Base-by-base conservation (phyloP, 164 flowering plant genomes). In the Vitis rotundifolia region DNA sequence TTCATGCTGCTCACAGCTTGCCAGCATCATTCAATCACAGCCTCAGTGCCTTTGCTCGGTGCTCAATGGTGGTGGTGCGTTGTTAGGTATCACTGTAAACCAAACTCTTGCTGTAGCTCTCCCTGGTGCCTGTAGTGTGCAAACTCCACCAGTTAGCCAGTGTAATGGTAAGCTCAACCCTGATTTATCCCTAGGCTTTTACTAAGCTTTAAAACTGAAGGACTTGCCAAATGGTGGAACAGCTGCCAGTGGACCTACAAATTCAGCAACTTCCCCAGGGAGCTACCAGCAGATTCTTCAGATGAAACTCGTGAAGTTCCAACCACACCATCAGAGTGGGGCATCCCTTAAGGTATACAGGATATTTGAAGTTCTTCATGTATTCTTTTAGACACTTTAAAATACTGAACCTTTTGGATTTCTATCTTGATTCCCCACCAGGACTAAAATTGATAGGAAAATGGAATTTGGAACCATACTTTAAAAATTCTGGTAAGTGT, bases 31-130 rank as follows among this genome's bases (percentile, higher is more conserved):
- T 10, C 65, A 77, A 56, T 52, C 86, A 0, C 74, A 78, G 5
- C 86, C 90, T 0, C 70, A 28, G 63, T 88, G 92, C 71, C 82
- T 88, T 11, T 88, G 92, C 72, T 8, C 68, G 0, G 71, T 76
- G 1, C 64, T 85, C 11, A 83, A 69, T 58, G 86, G 81, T 0
- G 73, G 69, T 8, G 82, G 37, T 12, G 16, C 76, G 1, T 37
- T 82, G 1, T 16, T 82, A 7, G 89, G 91, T 5, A 12, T 88
- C 66, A 64, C 49, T 49, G 61, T 88, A 0, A 88, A 88, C 68
- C 87, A 68, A 61, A 86, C 92, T 29, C 84, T 61, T 19, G 92
- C 88, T 56, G 52, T 80, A 31, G 61, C 68, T 0, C 87, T 88
- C 10, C 92, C 89, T 14, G 69, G 67, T 29, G 81, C 79, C 48